A percentile compares a stretch with the other conserved stretches of the same genome.
Evolutionary conservation across 1,284 basidiomycete species (phyloP).

Genomic region (Exsudoporus floridanus): DNA sequence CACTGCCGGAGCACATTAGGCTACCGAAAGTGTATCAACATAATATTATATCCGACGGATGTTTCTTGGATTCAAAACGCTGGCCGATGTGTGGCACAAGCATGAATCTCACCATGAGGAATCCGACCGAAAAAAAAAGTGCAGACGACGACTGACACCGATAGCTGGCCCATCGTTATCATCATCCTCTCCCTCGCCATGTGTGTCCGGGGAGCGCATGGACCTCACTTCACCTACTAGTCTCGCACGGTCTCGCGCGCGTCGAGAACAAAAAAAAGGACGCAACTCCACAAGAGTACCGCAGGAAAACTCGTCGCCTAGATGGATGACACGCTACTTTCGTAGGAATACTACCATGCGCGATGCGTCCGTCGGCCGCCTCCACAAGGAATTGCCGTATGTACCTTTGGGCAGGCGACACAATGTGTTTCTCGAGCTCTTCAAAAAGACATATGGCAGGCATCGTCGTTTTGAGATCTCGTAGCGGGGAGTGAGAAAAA

Average conservation of each 20-base stretch:
- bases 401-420: constrained; percentile 36
- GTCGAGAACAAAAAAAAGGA: no score
- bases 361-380: constrained; percentile 43
- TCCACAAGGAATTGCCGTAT: constrained; percentile 41
- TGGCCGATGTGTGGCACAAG: neutral
- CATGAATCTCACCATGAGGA: neutral
- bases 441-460: constrained; percentile 48
- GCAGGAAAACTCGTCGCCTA: no score
- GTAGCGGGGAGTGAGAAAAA: constrained; percentile 47
- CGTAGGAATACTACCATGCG: constrained; percentile 36
- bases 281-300: no score
- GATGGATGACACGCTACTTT: no score
- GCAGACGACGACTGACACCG: no score
- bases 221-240: no score
- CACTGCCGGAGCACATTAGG: neutral
- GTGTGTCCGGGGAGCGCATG: no score
- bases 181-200: no score
- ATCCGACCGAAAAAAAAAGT: neutral
- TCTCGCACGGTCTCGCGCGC: no score
- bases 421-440: constrained; percentile 47
- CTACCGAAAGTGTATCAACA: neutral
- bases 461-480: constrained; percentile 41
- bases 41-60: neutral
- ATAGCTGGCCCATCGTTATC: no score
- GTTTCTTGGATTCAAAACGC: neutral